Evolutionary conservation across 2,329 filamentous ascomycete species (phyloP).

Genomic region (Elsinoe perseae): DNA sequence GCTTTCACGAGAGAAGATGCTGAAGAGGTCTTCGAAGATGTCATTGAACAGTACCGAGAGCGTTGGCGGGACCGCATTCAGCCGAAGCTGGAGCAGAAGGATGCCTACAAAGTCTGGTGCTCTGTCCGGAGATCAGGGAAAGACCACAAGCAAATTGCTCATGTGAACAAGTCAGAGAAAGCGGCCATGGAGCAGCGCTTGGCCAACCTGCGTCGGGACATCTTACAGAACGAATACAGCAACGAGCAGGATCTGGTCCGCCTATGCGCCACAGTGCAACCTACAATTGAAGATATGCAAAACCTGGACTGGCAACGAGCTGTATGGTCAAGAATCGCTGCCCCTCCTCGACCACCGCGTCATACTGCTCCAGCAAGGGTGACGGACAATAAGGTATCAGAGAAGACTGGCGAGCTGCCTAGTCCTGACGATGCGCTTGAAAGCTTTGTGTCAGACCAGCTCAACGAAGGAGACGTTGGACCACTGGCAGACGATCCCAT

Average conservation of each 20-base stretch:
- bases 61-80: conserved; percentile 54
- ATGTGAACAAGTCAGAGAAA: conserved; percentile 38
- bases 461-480: background rate
- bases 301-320: conserved; percentile 42
- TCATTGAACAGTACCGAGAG: conserved; percentile 43
- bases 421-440: conserved; percentile 6
- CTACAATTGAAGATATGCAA: conserved; percentile 55
- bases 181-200: conserved; percentile 46
- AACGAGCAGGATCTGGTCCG: conserved; percentile 45
- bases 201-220: conserved; percentile 46
- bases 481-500: background rate
- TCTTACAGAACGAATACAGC: conserved; percentile 48
- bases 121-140: conserved; percentile 41
- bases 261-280: conserved; percentile 54
- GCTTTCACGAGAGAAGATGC: conserved; percentile 37
- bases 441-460: conserved; percentile 8
- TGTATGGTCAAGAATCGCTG: conserved; percentile 29
- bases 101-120: conserved; percentile 56
- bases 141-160: conserved; percentile 38
- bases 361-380: background rate
- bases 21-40: conserved; percentile 46
- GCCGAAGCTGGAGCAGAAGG: conserved; percentile 47
- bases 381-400: background rate
- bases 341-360: conserved; percentile 23
- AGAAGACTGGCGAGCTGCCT: background rate